Evolutionary conservation across 352 stramenopile genomes (phyloP), one percentile per base, ranked within the genome.

Genomic region (Phytophthora vignae): DNA sequence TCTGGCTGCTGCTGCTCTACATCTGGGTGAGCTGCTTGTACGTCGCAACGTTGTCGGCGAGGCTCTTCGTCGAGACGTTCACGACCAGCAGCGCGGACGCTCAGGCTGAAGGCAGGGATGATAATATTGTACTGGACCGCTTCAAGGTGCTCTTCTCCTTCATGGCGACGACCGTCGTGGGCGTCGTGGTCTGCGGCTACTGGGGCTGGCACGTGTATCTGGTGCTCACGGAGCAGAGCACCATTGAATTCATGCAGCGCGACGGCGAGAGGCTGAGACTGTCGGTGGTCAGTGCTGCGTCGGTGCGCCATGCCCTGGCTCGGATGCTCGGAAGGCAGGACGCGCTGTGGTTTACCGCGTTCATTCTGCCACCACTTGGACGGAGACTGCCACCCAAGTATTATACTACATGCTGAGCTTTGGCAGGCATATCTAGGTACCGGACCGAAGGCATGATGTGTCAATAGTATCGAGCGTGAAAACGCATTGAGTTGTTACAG

Each of bases 1-100:
- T 89, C 49, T 85, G 79, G 74, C 40, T 78, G 36, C 66, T 89
- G 65, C 58, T 89, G 6, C 55, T 89, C 54, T 87, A 83, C 74
- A 73, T 87, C 21, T 83, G 79, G 66, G 8, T 78, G 29, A 73
- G 74, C 54, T 85, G 79, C 60, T 65, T 73, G 17, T 89, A 85
- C 67, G 77, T 77, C 56, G 69, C 81, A 3, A 48, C 60, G 29
- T 60, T 85, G 50, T 78, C 79, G 8, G 76, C 67, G 36, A 31
- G 57, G 15, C 79, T 79, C 0, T 85, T 84, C 59, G 11, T 79
- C 0, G 22, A 21, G 33, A 72, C 64, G 1, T 67, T 77, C 22
- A 67, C 46, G 36, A 61, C 29, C 52, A 70, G 63, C 33, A 69
- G 74, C 53, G 69, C n/a, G 19, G 62, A 73, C 22, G 31, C 65